Evolutionary conservation across 805 yeast species (phyloP), one percentile per base, ranked within the genome.

Genomic region (Candida quercuum): DNA sequence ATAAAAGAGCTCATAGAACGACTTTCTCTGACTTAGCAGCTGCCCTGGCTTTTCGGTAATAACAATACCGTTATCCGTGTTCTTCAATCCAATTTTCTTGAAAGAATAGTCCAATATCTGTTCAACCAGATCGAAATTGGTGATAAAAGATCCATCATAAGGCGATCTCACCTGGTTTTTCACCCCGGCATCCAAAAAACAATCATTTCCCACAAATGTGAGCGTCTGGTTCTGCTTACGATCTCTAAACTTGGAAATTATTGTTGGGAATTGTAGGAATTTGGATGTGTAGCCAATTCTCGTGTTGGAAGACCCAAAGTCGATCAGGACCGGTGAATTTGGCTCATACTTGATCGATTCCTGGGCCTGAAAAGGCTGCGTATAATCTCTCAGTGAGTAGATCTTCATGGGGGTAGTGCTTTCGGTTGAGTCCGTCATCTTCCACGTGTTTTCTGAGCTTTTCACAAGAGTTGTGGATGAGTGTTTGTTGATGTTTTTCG

Each of bases 111-210:
- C 98, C 35, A 93, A 56, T 36, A 91, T 74, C 40, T 71, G 74
- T 56, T 93, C 99, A 3, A 82, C 72, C 40, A 81, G 74, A 40
- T 93, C 98, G 98, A 98, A 94, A 57, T 89, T 94, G 19, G 94
- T 81, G 25, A 93, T 67, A 48, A 87, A 64, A 5, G 86, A 74
- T 0, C 95, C 96, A 58, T 93, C 99, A 54, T 74, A 91, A 0
- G 97, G 96, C 5, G 86, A 67, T 50, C 76, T 79, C 24, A 86
- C 73, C 37, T 81, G 80, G 14, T 85, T 69, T 44, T 80, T 74
- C 32, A 84, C 72, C 2, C 82, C 63, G 8, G 80, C 72, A 49
- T 89, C 98, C 22, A 84, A 54, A 52, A 69, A 76, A 15, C 79
- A 76, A 57, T 91, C 98, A 50, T 83, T 76, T 3, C 99, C 99